Evolutionary conservation across 192 early-diverging fungal species (phyloP), one percentile per base, ranked within the genome.

Genomic region (Gonapodya sp.): DNA sequence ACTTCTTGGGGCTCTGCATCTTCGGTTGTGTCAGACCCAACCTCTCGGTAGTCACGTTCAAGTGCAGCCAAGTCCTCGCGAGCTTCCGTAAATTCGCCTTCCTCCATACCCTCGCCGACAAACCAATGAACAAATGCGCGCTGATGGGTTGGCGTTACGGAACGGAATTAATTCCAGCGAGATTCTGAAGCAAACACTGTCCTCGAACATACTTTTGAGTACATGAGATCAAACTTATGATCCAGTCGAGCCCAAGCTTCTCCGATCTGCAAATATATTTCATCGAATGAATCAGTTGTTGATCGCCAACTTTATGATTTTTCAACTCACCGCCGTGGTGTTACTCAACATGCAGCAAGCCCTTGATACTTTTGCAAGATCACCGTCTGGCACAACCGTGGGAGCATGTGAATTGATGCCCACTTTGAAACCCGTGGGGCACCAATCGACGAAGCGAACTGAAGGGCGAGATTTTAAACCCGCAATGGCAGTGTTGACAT

Each of bases 51-150:
- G 31, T 77, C 75, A 8, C 34, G 18, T 77, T 77, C 75, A 33
- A 31, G 80, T 81, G 86, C 86, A 35, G 86, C 84, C 80, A 82
- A 81, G 80, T 84, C 83, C 79, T 81, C 80, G 72, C 78, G 79
- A 18, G 79, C 80, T 73, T 36, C 35, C 37, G 80, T 36, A 73
- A 78, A 85, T 78, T 82, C 80, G 36, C 73, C 35, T 35, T 84
- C 64, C 36, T 85, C 80, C 98, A 99, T 99, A 90, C 98, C 96
- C 89, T 98, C 98, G 86, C 97, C 98, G 81, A 99, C 98, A 86
- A 97, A 99, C 98, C 96, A 98, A 91, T 99, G 98, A 77, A 99
- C 98, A 85, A 99, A 99, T 82, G 98, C 96, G 89, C 98, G 96
- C 46, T 64, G 46, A 16, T 64, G 46, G 24, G 8, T 24, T 16